Evolutionary conservation across 2,329 filamentous ascomycete genomes (phyloP), one percentile per base, ranked within the genome.

Genomic region (Monascus ruber): DNA sequence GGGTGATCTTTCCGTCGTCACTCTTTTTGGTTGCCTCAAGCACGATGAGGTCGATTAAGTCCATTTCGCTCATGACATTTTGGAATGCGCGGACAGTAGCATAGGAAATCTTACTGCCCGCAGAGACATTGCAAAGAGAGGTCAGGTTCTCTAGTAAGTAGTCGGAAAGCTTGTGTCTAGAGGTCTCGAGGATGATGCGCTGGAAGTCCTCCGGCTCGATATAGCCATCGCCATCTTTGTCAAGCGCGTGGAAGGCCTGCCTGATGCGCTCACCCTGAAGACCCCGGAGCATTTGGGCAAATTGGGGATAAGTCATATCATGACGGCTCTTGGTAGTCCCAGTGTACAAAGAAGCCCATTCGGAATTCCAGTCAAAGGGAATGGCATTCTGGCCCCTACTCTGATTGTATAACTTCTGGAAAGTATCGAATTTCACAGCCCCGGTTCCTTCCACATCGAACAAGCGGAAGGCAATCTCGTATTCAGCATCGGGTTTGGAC

Each of bases 21-120:
- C 85, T 93, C 69, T 88, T 87, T 52, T 72, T 69, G 47, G 86
- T 84, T 31, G 91, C 91, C 56, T 86, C 86, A 50, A 86, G 80
- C 48, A 98, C 77, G 57, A 98, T 87, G 49, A 94, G 71, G 69
- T 98, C 91, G 36, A 96, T 85, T 54, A 96, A 75, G 56, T 98
- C 91, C 85, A 98, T 95, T 66, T 96, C 88, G 55, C 84, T 81
- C 53, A 98, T 89, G 65, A 98, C 81, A 62, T 98, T 98, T 70
- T 94, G 88, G 70, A 98, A 98, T 31, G 91, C 91, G 49, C 91
- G 80, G 27, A 98, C 91, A 59, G 94, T 95, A 60, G 91, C 87
- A 59, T 98, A 98, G 5, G 88, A 95, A 52, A 98, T 91, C 68
- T 93, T 94, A 70, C 79, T 91, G 46, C 86, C 81, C 28, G 81